Evolutionary conservation across 2,329 filamentous ascomycete species (phyloP), one percentile per base, ranked within the genome.

Genomic region (Mycosphaerelloides madeirae): DNA sequence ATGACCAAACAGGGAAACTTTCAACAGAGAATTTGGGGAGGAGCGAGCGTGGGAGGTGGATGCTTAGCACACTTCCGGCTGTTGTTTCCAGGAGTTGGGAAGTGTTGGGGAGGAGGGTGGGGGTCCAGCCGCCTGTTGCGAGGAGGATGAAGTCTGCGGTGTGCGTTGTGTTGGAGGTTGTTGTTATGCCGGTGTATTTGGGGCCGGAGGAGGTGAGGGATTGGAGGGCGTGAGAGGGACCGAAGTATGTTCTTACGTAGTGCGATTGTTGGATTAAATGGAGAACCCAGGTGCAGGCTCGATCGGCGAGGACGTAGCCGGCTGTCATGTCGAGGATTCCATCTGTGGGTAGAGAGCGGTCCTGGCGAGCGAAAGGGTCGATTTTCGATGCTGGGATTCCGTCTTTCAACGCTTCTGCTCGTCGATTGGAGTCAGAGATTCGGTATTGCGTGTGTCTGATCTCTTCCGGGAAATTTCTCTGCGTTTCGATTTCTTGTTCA

Each of bases 1-100:
- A 64, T 22, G 59, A 60, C 63, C 71, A 73, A 0, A 69, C 65
- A 0, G 74, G 74, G 36, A 77, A 77, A 2, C 62, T 67, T 0
- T 69, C 62, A 0, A 73, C 65, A 0, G 63, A 56, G 33, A 73
- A 71, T 2, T 63, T 63, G 1, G 67, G 52, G 57, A 66, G 71
- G 0, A 77, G 63, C 1, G 63, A 47, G 0, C 54, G 47, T 0
- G 76, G 73, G 1, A 78, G 60, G 20, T 69, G 63, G 28, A 77
- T 59, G 9, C 69, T 60, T 1, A 67, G 64, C 3, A 77, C 69
- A 0, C 66, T 69, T 0, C 74, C 73, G 0, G 67, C 70, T 0
- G 75, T 76, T 0, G 73, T 68, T 53, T 78, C 74, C n/a, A 67
- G 65, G 0, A 77, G 54, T 1, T 32, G 14, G 29, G 47, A 43